These are phyloP conservation scores for Claviceps sp. DNA, from an alignment of 2,329 filamentous ascomycete genomes.

Conservation along the genomic window DNA sequence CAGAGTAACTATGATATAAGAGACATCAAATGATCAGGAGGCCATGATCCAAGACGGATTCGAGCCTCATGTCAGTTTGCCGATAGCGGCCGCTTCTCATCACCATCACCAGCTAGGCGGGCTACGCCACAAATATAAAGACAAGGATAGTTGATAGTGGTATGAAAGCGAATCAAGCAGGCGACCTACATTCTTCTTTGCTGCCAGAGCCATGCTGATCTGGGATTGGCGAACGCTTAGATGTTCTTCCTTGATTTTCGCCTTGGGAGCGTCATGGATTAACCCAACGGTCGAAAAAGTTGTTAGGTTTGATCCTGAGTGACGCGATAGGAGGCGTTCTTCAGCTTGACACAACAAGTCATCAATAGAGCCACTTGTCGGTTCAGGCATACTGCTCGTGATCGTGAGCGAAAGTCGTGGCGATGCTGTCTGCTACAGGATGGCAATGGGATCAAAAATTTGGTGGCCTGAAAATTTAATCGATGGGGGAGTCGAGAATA, in stretches of 20 bases:
- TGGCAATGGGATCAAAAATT: neutral
- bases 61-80: slow-evolving; percentile 25
- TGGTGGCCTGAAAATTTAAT: neutral
- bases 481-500: neutral
- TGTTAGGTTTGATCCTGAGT: neutral
- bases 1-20: slow-evolving; percentile 64
- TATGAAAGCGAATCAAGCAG: neutral
- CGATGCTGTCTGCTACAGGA: neutral
- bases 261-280: neutral
- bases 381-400: neutral
- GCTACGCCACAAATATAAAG: neutral
- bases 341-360: slow-evolving; percentile 1
- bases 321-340: neutral
- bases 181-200: neutral
- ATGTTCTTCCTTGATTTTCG: neutral
- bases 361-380: neutral
- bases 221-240: neutral
- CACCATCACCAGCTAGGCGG: slow-evolving; percentile 12
- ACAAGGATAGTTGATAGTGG: neutral
- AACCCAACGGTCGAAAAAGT: neutral
- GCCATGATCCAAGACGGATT: slow-evolving; percentile 27
- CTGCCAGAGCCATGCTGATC: neutral
- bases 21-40: slow-evolving; percentile 49
- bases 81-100: slow-evolving; percentile 27
- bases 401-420: neutral